Evolutionary conservation across 192 early-diverging fungal species (phyloP), one percentile per base, ranked within the genome.

Genomic region (Entomortierella chlamydospora): DNA sequence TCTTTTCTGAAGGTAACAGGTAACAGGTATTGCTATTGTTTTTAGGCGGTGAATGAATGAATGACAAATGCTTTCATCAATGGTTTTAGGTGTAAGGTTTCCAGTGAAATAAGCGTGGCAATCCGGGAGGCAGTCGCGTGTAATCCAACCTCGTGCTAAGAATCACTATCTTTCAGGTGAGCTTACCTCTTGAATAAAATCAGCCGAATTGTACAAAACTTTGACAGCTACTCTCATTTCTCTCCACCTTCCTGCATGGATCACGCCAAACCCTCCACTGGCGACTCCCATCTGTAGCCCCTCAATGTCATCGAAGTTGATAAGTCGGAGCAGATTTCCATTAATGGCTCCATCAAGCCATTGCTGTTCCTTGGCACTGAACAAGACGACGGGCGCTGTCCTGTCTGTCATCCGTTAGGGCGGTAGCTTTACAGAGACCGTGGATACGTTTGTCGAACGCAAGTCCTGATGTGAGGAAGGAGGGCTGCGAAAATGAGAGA

Each of bases 171-270:
- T 52, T 31, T 51, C 13, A 23, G 9, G 28, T 37, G 34, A 51
- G 4, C 43, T 59, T 79, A 70, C 76, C 76, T 79, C 76, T 55
- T 79, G 76, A 50, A 79, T 70, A 57, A 79, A 79, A 29, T 79
- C 76, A 0, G 76, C 76, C 20, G 68, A 66, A 26, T 65, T 70
- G 52, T 43, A 79, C 30, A 79, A 57, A 9, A 79, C 76, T 41
- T 79, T 79, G 63, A 79, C 64, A 42, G 76, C 76, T 17, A 79
- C 76, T 1, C 57, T 54, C 68, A 79, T 79, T 17, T 42, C 57
- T 2, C 76, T 56, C 76, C 76, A 79, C 12, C 22, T 41, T 26
- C 76, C 76, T 12, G 76, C 43, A 22, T 79, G 76, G 23, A 79
- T 65, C 23, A 79, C 55, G 23, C 76, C 76, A 56, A 79, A 79